Evolutionary conservation across 306 rosid species (phyloP), one percentile per base, ranked within the genome.

Genomic region (Sicyos edulis): DNA sequence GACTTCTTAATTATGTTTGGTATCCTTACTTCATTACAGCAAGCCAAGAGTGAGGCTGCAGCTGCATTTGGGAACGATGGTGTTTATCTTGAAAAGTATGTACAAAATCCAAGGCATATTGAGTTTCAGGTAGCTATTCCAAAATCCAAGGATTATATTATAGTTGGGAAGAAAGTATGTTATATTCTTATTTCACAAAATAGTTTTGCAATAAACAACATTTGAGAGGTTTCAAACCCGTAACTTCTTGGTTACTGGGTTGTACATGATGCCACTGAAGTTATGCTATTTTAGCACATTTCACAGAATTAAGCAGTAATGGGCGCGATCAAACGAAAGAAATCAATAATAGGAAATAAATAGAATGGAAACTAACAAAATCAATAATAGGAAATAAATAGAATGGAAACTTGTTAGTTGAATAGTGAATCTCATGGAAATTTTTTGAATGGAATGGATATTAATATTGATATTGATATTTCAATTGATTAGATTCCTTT

Each of bases 11-110:
- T 78, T 67, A 15, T n/a, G 61, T 70, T 73, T 76, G 67, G 60
- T 42, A 42, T 54, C n/a, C 59, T 71, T 22, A 42, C 75, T 80
- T 72, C 42, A 70, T 84, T 82, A 76, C 95, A 93, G 99, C 97
- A 89, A 93, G 99, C 99, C 50, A 93, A 89, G 84, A 91, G 95
- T 70, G 99, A 93, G 82, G 99, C 99, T 72, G 99, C 95, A 16
- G 97, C 97, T 82, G 99, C 99, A 49, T 93, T 93, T 87, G 99
- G 97, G 67, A 93, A 93, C 71, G 97, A 93, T 78, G 99, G 99
- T 59, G 97, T 91, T 82, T 93, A 93, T 85, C 83, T 93, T 87
- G 99, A 93, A 80, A 93, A 93, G 88, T 93, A 91, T 78, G 57
- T 93, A 72, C 95, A 87, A 83, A 93, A 91, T 72, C 99, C 99